Base-by-base conservation (phyloP, 1,139 yeast species). In the Saccharomyces uvarum region DNA sequence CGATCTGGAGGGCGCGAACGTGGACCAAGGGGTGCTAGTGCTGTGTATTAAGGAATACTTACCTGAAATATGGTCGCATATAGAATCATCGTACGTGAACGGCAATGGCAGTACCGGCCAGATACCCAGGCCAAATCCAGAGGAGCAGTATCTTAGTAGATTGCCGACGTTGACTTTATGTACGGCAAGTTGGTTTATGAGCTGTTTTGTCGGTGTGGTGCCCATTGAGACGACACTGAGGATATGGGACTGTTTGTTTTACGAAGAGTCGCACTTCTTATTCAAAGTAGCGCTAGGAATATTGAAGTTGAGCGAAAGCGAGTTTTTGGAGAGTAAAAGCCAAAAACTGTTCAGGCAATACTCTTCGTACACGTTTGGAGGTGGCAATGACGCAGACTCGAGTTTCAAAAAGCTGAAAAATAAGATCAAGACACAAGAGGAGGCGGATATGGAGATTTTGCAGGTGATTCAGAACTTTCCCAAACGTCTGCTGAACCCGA, bases 131-230 rank as follows among this genome's bases (percentile, higher is more conserved):
- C 46, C 53, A 14, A 48, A 19, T 16, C 44, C 53, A 1, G 62
- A 79, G 49, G 84, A 81, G 57, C 90, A 84, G 64, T 84, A 85
- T 53, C 75, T 91, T 53, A 75, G 82, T 19, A 82, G 85, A 61
- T 72, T 90, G 51, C 98, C 98, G 0, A 96, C 97, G 1, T 82
- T 93, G 6, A 87, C 97, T 0, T 76, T 93, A 47, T 95, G 96
- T 58, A 91, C 98, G 0, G 91, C 97, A 0, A 85, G 96, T 51
- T 93, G 99, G 99, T 93, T 93, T 69, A 93, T 93, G 99, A 87
- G 97, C 59, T 80, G 89, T 4, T 93, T 87, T 71, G 88, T 91
- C 48, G 96, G 96, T 0, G 81, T 83, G 1, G 73, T 93, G 33
- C 98, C 98, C 0, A 81, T 88, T 16, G 98, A 93, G 65, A 83